Conservation (phyloP, 2,329 filamentous ascomycete species). For the Coleophoma eucalyptorum region DNA sequence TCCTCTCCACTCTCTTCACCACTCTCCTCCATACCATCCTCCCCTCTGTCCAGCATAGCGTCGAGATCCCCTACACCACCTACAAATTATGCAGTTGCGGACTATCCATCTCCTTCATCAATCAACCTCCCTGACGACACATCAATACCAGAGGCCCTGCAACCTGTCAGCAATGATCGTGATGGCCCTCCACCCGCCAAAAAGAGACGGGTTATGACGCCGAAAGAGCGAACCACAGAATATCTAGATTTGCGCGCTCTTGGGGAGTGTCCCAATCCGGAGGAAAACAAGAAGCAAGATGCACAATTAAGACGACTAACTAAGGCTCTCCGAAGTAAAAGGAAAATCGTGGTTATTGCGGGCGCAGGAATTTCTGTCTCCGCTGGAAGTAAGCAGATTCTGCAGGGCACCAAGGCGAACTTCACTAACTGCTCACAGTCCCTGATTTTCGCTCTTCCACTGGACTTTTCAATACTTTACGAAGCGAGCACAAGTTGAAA, state of each 20-base stretch:
- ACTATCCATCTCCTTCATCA: constrained; percentile 26
- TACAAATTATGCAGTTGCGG: not conserved
- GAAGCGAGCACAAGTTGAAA: constrained; percentile 85
- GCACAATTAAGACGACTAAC: constrained; percentile 66
- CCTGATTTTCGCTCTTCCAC: constrained; percentile 93
- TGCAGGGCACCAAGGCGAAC: not conserved
- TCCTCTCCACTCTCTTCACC: not conserved
- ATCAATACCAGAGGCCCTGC: constrained; percentile 13
- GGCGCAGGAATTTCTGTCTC: constrained; percentile 97
- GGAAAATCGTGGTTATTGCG: constrained; percentile 95
- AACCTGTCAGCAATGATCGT: constrained; percentile 15
- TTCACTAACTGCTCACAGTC: constrained; percentile 43
- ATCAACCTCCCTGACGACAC: constrained; percentile 21
- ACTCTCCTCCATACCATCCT: constrained; percentile 18
- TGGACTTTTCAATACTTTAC: constrained; percentile 82
- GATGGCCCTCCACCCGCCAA: constrained; percentile 70
- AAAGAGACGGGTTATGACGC: constrained; percentile 63
- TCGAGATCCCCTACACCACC: constrained; percentile 30
- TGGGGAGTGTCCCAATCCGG: constrained; percentile 39
- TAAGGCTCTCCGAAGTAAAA: constrained; percentile 76
- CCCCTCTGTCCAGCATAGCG: constrained; percentile 27
- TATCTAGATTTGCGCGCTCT: constrained; percentile 65
- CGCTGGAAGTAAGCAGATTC: constrained; percentile 69
- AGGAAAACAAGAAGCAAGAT: constrained; percentile 50
- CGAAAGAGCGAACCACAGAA: constrained; percentile 73